Evolutionary conservation across 2,329 filamentous ascomycete genomes (phyloP).

Genomic region (Tolypocladium cylindrosporum): DNA sequence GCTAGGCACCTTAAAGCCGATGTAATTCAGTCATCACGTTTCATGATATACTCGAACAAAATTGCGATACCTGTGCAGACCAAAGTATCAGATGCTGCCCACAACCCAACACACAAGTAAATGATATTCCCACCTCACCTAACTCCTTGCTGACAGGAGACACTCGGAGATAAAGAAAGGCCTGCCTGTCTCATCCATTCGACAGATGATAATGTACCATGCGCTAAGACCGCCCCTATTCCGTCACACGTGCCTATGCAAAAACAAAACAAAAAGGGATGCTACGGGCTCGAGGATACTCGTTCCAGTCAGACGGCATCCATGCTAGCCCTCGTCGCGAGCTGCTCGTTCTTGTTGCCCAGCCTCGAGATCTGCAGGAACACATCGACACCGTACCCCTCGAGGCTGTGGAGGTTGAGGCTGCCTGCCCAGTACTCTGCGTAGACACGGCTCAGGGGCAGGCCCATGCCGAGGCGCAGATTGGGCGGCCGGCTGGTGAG

Average conservation of each 20-base stretch:
- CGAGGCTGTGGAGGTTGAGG: conserved; percentile 80
- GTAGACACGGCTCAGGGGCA: conserved; percentile 90
- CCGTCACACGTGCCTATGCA: background rate
- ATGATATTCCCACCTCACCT: background rate
- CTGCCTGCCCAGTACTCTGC: conserved; percentile 97
- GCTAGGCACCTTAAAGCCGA: conserved; percentile 31
- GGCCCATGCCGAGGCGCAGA: conserved; percentile 79
- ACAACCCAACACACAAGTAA: background rate
- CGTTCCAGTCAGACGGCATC: conserved; percentile 48
- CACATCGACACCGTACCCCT: conserved; percentile 91
- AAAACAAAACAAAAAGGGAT: background rate
- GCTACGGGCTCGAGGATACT: background rate
- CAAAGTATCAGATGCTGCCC: background rate
- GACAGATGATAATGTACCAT: background rate
- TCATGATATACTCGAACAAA: conserved; percentile 20
- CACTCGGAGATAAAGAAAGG: background rate
- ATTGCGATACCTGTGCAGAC: background rate
- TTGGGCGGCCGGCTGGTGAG: conserved; percentile 78
- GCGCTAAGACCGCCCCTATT: conserved; percentile 2
- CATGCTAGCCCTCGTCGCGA: conserved; percentile 68
- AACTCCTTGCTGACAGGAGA: background rate
- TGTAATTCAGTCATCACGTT: conserved; percentile 36
- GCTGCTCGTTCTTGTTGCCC: conserved; percentile 95
- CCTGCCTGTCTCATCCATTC: background rate
- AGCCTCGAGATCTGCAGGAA: conserved; percentile 94